phyloP scores from a whole-genome alignment of 495 filamentous ascomycete species.

The Trypethelium eluteriae region DNA sequence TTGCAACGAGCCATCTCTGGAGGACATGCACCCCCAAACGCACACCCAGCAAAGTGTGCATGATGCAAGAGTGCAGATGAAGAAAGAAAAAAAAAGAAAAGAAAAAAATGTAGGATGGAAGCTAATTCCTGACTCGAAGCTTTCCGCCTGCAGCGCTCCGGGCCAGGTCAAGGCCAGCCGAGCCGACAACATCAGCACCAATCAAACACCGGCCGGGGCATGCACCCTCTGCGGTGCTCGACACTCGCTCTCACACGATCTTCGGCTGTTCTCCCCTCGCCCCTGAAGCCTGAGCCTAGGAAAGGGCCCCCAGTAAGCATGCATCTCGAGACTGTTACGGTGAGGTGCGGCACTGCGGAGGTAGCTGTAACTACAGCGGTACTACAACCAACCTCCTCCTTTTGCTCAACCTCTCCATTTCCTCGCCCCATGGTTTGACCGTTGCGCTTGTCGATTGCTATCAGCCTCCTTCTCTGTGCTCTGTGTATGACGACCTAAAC shows the following conservation, averaged over 20 bases:
- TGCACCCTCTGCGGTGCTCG: constrained; percentile 1
- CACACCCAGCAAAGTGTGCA: no score
- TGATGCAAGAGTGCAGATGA: no score
- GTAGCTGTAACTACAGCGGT: neutral
- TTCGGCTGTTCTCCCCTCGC: neutral
- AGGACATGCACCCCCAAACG: no score
- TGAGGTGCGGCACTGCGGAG: neutral
- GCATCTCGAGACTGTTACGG: no score
- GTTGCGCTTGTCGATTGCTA: neutral
- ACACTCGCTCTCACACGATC: neutral
- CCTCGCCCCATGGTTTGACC: neutral
- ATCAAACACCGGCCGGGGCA: constrained; percentile 3
- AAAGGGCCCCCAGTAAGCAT: neutral
- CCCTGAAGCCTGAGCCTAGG: neutral
- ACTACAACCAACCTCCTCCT: neutral
- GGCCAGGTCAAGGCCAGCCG: constrained; percentile 1
- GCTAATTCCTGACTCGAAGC: neutral
- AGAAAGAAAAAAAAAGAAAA: neutral
- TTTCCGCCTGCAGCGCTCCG: constrained; percentile 1
- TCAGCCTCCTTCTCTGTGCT: neutral
- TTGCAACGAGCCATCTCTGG: no score
- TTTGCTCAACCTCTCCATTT: neutral
- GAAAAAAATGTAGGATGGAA: neutral
- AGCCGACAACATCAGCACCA: neutral
- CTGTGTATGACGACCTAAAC: constrained; percentile 8